Conservation (phyloP, 495 filamentous ascomycete species). For the Penicillium verhagenii region DNA sequence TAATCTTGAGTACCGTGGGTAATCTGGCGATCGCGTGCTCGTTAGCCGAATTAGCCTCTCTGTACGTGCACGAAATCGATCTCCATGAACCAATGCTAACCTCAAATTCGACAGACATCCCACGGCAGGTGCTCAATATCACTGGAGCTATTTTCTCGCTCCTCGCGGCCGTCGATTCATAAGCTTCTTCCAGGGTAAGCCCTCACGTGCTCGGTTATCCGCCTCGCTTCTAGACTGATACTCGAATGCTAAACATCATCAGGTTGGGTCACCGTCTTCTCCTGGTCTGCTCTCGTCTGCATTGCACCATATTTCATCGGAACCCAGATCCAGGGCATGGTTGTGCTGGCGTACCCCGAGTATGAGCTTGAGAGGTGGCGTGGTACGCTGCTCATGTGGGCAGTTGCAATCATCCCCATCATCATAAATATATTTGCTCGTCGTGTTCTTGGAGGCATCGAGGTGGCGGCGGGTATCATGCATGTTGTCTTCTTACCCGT, state of each 20-base stretch:
- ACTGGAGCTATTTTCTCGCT: constrained; percentile 45
- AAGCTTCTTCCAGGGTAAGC: constrained; percentile 40
- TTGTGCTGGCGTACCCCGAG: constrained; percentile 16
- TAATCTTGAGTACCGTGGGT: constrained; percentile 26
- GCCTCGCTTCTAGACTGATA: neutral
- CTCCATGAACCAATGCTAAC: neutral
- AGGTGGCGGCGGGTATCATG: constrained; percentile 46
- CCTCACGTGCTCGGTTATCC: neutral
- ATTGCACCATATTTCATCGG: constrained; percentile 29
- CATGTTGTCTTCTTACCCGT: constrained; percentile 50
- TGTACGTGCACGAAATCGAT: constrained; percentile 19
- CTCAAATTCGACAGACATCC: constrained; percentile 11
- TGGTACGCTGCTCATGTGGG: constrained; percentile 41
- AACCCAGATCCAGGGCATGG: constrained; percentile 37
- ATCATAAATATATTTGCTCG: constrained; percentile 44
- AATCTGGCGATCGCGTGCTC: constrained; percentile 30
- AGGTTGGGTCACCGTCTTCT: constrained; percentile 36
- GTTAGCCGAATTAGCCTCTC: constrained; percentile 37
- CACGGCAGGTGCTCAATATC: constrained; percentile 43
- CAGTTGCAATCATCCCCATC: neutral
- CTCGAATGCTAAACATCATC: neutral
- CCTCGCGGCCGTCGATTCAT: constrained; percentile 36
- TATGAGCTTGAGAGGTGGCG: constrained; percentile 36
- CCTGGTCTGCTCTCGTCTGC: constrained; percentile 33
- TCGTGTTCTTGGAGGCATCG: constrained; percentile 45